phyloP scores from a whole-genome alignment of 371 early-diverging fungal species.

The Mucor irregularis region DNA sequence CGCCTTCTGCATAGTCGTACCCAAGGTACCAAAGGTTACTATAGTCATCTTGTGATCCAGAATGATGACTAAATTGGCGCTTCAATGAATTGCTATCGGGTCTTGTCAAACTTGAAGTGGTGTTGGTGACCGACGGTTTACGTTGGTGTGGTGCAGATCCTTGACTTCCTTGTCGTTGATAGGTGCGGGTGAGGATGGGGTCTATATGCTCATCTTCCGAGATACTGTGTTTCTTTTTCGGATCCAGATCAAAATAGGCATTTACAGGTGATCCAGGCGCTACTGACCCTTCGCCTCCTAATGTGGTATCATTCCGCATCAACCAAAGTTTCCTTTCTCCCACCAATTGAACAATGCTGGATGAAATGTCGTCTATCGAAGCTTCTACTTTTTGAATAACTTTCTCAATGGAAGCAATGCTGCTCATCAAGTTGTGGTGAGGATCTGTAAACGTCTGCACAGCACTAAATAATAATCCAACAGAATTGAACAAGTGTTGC shows the following conservation, averaged over 20 bases:
- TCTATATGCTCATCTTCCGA: background rate
- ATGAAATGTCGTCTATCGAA: constrained; percentile 38
- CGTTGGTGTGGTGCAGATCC: constrained; percentile 2
- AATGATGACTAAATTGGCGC: constrained; percentile 22
- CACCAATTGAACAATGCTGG: constrained; percentile 38
- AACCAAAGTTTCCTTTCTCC: constrained; percentile 40
- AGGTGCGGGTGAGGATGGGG: constrained; percentile 7
- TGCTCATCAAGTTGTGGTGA: constrained; percentile 29
- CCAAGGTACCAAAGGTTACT: constrained; percentile 55
- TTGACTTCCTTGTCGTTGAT: constrained; percentile 6
- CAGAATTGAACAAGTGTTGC: constrained; percentile 66
- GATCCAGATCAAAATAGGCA: constrained; percentile 9
- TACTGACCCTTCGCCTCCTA: no score
- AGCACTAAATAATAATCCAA: constrained; percentile 68
- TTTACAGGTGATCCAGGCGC: constrained; percentile 14
- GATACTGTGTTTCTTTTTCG: constrained; percentile 3
- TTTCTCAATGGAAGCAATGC: constrained; percentile 41
- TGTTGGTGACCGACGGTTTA: constrained; percentile 16
- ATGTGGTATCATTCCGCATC: constrained; percentile 28
- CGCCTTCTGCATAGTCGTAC: constrained; percentile 74
- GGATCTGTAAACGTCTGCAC: constrained; percentile 62
- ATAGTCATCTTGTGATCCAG: constrained; percentile 10
- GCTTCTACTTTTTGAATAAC: constrained; percentile 42
- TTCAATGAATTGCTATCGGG: constrained; percentile 14
- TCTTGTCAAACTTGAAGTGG: background rate